phyloP scores from a whole-genome alignment of 2,329 filamentous ascomycete species.

The Colletotrichum destructivum region DNA sequence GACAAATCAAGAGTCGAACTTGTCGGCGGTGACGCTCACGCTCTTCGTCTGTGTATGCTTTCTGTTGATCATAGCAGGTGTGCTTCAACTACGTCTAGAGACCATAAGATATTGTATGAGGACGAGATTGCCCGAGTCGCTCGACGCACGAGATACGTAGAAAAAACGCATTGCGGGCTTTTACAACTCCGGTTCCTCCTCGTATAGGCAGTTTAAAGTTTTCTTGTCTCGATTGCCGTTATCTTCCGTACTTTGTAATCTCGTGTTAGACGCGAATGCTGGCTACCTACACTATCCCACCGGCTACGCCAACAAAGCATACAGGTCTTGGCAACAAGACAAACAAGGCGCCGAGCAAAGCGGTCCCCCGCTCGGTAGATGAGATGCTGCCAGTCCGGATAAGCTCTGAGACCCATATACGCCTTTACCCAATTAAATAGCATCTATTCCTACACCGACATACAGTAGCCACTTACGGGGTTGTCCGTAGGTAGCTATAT shows the following conservation, averaged over 20 bases:
- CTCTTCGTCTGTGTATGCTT: neutral
- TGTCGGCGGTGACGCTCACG: neutral
- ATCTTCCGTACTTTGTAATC: neutral
- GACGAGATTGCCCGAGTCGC: neutral
- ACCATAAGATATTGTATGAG: neutral
- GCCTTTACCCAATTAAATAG: too few relatives aligned
- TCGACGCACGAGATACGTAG: neutral
- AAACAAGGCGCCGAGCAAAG: neutral
- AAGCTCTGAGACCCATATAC: too few relatives aligned
- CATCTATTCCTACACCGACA: too few relatives aligned
- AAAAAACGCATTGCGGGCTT: neutral
- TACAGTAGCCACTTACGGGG: too few relatives aligned
- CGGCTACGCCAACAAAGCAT: slow-evolving; percentile 11
- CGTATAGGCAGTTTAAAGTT: neutral
- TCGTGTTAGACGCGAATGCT: slow-evolving; percentile 23
- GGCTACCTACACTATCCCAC: neutral
- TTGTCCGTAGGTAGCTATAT: too few relatives aligned
- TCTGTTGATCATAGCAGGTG: neutral
- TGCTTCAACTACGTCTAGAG: neutral
- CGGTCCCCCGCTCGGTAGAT: too few relatives aligned
- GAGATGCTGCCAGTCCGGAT: too few relatives aligned
- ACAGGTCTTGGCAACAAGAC: too few relatives aligned
- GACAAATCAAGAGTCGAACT: neutral
- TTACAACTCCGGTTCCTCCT: too few relatives aligned
- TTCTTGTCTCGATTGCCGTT: neutral